Conservation (phyloP, 2,329 filamentous ascomycete genomes). For the Zymoseptoria brevis region DNA sequence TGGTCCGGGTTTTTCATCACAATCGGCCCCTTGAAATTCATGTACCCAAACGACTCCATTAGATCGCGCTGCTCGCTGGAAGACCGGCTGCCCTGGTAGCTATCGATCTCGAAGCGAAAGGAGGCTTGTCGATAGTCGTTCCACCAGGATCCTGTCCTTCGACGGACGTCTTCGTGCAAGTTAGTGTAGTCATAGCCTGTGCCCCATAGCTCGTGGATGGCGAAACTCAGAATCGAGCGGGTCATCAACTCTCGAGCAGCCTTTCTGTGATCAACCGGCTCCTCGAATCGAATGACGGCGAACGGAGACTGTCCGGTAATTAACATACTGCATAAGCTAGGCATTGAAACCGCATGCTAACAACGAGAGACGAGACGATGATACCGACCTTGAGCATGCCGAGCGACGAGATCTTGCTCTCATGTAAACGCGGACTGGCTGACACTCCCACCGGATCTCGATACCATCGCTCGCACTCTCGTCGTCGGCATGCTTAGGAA, state of each 20-base stretch:
- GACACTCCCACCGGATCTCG: neutral
- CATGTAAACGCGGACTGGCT: neutral
- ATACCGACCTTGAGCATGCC: conserved; percentile 1
- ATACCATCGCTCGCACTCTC: neutral
- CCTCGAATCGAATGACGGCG: conserved; percentile 60
- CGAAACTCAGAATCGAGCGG: conserved; percentile 73
- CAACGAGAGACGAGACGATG: conserved; percentile 2
- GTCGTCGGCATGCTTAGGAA: conserved; percentile 5
- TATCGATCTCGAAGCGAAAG: conserved; percentile 80
- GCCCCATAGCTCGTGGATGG: conserved; percentile 87
- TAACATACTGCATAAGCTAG: neutral
- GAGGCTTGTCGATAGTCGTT: conserved; percentile 52
- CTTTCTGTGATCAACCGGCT: conserved; percentile 7
- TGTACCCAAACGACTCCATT: conserved; percentile 73
- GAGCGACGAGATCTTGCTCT: neutral
- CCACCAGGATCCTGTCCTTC: conserved; percentile 58
- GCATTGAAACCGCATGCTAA: conserved; percentile 1
- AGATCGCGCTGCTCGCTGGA: conserved; percentile 58
- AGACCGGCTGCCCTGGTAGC: conserved; percentile 67
- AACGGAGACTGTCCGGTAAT: conserved; percentile 63
- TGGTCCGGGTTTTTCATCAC: conserved; percentile 65
- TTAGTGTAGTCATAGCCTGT: conserved; percentile 56
- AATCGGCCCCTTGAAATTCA: conserved; percentile 72
- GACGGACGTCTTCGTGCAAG: conserved; percentile 59
- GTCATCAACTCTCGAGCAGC: conserved; percentile 60